A percentile compares a stretch with the other conserved stretches of the same genome.
Evolutionary conservation across 768 basidiomycete species (phyloP).

Genomic region (Dacryopinax spathularia): DNA sequence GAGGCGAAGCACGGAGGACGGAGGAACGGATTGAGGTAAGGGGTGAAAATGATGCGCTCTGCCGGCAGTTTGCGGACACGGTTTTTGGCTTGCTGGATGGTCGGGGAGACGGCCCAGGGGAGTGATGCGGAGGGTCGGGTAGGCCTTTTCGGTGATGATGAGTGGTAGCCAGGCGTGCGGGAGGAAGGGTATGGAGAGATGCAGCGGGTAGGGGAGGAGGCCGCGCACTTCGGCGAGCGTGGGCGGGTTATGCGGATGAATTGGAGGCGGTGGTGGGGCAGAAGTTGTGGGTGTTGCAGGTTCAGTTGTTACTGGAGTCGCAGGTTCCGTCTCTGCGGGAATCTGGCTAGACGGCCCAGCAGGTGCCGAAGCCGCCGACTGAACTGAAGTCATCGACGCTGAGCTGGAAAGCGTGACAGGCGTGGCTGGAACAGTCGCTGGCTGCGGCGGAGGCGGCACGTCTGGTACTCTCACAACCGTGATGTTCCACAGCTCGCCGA

Average conservation of each 20-base stretch:
- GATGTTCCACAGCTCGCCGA: constrained; percentile 3
- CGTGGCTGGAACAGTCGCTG: not conserved
- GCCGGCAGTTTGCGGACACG: not conserved
- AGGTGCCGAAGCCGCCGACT: not conserved
- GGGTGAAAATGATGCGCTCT: not conserved
- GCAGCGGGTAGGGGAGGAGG: constrained; percentile 1
- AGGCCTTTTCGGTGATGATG: not conserved
- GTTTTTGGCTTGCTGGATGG: not conserved
- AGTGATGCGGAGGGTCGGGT: not conserved
- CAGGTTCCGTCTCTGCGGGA: too few relatives aligned
- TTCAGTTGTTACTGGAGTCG: not conserved
- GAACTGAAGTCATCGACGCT: not conserved
- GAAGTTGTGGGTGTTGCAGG: not conserved
- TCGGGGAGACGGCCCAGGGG: not conserved
- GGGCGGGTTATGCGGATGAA: not conserved
- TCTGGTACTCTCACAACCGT: not conserved
- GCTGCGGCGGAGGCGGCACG: not conserved
- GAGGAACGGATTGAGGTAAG: not conserved
- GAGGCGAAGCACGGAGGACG: not conserved
- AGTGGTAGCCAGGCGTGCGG: not conserved
- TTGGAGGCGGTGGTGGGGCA: not conserved
- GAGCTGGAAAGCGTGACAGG: not conserved
- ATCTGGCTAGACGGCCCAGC: too few relatives aligned
- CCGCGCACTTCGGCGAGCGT: not conserved
- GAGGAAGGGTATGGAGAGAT: constrained; percentile 2